A percentile compares a stretch with the other conserved stretches of the same genome.
phyloP scores from a whole-genome alignment of 2,329 filamentous ascomycete species.

The Bipolaris zeicola region DNA sequence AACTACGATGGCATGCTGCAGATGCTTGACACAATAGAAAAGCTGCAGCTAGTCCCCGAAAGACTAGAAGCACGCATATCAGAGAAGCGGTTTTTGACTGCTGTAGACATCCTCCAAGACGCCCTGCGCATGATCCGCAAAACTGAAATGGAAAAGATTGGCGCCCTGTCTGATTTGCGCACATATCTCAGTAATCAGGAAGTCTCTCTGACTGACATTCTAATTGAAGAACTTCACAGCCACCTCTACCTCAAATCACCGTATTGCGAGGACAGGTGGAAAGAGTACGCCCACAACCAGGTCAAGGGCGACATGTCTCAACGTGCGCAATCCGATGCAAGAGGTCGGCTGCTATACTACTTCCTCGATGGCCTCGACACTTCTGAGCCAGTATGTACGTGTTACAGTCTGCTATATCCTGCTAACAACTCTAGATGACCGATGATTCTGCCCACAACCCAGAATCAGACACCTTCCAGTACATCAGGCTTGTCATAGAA shows the following conservation, averaged over 20 bases:
- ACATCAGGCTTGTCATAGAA: conserved; percentile 86
- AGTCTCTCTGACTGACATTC: conserved; percentile 85
- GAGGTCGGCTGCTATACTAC: conserved; percentile 61
- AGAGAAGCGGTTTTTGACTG: conserved; percentile 91
- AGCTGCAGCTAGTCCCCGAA: conserved; percentile 86
- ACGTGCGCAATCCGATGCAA: conserved; percentile 43
- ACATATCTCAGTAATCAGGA: conserved; percentile 94
- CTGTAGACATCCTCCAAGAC: conserved; percentile 89
- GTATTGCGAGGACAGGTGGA: conserved; percentile 96
- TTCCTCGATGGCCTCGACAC: conserved; percentile 65
- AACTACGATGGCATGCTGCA: conserved; percentile 90
- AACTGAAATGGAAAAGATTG: conserved; percentile 89
- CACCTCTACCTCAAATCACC: conserved; percentile 97
- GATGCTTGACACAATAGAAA: conserved; percentile 81
- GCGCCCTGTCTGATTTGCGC: conserved; percentile 82
- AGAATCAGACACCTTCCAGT: conserved; percentile 93
- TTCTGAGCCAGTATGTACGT: conserved; percentile 44
- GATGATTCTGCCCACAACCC: conserved; percentile 94
- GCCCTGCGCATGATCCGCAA: conserved; percentile 82
- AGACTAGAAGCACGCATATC: conserved; percentile 93
- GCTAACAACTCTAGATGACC: conserved; percentile 57
- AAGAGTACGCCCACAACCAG: conserved; percentile 73
- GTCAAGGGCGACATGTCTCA: conserved; percentile 50
- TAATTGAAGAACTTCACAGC: conserved; percentile 96
- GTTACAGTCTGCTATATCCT: background rate